Evolutionary conservation across 148 eudicot species (phyloP), one percentile per base, ranked within the genome.

Genomic region (Silene latifolia): DNA sequence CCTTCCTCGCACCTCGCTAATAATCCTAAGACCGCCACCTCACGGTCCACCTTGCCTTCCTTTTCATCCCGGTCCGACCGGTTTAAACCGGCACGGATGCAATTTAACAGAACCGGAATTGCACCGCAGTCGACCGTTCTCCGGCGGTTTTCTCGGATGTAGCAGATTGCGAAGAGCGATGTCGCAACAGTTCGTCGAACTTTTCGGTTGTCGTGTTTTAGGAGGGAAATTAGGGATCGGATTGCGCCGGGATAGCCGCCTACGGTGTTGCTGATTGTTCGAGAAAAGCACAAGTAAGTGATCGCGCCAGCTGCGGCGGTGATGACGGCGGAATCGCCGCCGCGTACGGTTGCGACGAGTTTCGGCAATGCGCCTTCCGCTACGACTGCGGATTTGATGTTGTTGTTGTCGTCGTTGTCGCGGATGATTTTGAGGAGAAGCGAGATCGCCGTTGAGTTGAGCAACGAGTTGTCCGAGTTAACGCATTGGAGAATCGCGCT

Each of bases 321-420:
- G 13, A 91, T 96, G 32, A 84, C 76, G 10, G 86, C 85, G 7
- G 83, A 42, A 1, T 72, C 51, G 0, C 82, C 78, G 69, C 87
- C 71, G 21, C 80, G 74, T 20, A 95, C 39, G n/a, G 86, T 86
- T 48, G 82, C 76, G 7, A 92, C 85, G 3, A 95, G 56, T 3
- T 39, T 39, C 0, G 44, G 8, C 8, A 39, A 0, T 0, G 44
- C 44, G 44, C 44, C 44, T 7, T 95, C 97, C 3, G 97, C 97
- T 54, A 92, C 99, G 54, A 95, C 25, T 5, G 97, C 97, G 54
- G 91, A 93, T 56, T 92, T 95, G 59, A 83, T 85, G 56, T 92
- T 91, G 46, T 92, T 96, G 35, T 89, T 93, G 35, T 32, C 3
- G 35, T 4, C 35, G 35, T 4, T 32, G 35, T 32, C 44, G 27